Percentiles rank a stretch among this genome's conserved stretches.
Evolutionary conservation across 2,329 filamentous ascomycete genomes (phyloP).

Genomic region (Phymatotrichopsis omnivora): DNA sequence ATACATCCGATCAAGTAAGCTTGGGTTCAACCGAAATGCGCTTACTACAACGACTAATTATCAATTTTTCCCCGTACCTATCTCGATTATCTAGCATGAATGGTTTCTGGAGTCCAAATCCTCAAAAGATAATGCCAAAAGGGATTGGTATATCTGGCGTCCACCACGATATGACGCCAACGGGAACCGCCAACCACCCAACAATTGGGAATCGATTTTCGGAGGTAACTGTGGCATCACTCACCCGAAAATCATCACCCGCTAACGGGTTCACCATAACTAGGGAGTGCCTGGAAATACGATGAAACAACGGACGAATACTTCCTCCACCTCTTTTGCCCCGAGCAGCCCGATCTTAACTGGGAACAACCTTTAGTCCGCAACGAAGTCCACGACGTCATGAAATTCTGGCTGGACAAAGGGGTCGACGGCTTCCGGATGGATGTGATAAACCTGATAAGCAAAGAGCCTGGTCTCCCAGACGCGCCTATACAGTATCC

Average conservation of each 20-base stretch:
- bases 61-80: too few species aligned
- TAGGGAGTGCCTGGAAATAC: conserved; percentile 42
- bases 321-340: conserved; percentile 56
- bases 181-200: conserved; percentile 37
- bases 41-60: too few species aligned
- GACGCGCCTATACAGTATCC: conserved; percentile 48
- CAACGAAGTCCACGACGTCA: conserved; percentile 59
- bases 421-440: conserved; percentile 66
- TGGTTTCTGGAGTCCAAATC: conserved; percentile 50
- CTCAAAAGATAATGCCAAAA: conserved; percentile 42
- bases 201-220: conserved; percentile 41
- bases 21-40: too few species aligned
- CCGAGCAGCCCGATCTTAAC: conserved; percentile 73
- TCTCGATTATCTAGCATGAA: conserved; percentile 36
- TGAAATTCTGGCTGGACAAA: conserved; percentile 68
- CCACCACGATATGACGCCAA: conserved; percentile 37
- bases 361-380: conserved; percentile 64
- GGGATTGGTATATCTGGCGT: conserved; percentile 49
- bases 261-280: not conserved
- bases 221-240: conserved; percentile 32
- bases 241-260: not conserved
- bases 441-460: conserved; percentile 65
- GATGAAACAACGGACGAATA: conserved; percentile 44
- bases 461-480: conserved; percentile 49
- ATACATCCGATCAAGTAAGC: conserved; percentile 53